Evolutionary conservation across 2,329 filamentous ascomycete species (phyloP).

Genomic region (Tolypocladium tundrense): DNA sequence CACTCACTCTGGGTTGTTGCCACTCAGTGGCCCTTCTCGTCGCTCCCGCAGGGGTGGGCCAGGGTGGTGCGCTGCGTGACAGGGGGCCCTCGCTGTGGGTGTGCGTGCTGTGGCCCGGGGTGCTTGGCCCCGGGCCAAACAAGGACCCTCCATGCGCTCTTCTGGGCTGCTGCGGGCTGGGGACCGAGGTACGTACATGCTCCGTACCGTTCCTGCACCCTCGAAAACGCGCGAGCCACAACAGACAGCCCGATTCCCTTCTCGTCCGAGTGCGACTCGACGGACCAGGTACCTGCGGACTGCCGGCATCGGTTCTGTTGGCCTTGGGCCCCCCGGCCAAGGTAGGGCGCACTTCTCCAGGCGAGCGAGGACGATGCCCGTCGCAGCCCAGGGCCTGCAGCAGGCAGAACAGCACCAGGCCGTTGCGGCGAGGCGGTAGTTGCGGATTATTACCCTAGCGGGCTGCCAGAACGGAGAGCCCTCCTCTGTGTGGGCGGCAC

Average conservation of each 20-base stretch:
- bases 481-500: background rate
- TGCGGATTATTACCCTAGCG: background rate
- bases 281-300: background rate
- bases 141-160: background rate
- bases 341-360: background rate
- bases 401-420: background rate
- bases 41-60: slow-evolving; percentile 1
- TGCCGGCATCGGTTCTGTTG: too few relatives aligned
- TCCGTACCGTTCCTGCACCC: background rate
- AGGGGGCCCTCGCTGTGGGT: background rate
- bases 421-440: background rate
- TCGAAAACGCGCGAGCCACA: background rate
- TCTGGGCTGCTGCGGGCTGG: background rate
- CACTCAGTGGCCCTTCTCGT: background rate
- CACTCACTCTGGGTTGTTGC: background rate
- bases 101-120: background rate
- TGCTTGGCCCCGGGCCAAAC: background rate
- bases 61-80: background rate
- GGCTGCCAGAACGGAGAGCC: background rate
- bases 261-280: background rate
- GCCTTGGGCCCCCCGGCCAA: background rate
- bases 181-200: background rate
- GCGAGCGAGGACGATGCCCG: too few relatives aligned
- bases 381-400: background rate
- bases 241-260: background rate